A percentile compares a stretch with the other conserved stretches of the same genome.
Conservation (phyloP, 345 rosid species). For the Turritis glabra region DNA sequence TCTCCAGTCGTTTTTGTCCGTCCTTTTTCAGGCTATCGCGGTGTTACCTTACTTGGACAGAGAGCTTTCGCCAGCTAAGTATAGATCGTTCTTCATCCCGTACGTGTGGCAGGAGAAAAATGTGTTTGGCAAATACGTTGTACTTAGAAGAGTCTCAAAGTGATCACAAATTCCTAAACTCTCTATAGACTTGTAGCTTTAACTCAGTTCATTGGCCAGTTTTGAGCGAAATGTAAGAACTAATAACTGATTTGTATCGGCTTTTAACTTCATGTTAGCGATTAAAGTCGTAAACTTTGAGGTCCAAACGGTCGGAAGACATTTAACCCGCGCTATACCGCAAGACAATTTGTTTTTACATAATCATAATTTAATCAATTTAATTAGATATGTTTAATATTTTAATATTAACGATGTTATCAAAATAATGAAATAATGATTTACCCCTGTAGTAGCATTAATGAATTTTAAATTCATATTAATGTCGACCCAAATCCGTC, state of each 20-base stretch:
- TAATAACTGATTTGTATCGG: slow-evolving; percentile 7
- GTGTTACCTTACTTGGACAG: slow-evolving; percentile 88
- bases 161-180: slow-evolving; percentile 3
- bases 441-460: too few species aligned
- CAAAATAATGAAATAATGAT: too few species aligned
- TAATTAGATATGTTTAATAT: too few species aligned
- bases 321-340: too few species aligned
- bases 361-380: too few species aligned
- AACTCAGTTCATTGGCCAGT: slow-evolving; percentile 14
- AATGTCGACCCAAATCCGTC: too few species aligned
- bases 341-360: too few species aligned
- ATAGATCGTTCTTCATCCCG: slow-evolving; percentile 92
- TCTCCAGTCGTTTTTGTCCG: neutral
- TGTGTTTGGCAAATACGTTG: slow-evolving; percentile 85
- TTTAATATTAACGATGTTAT: too few species aligned
- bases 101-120: slow-evolving; percentile 78
- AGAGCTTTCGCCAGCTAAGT: slow-evolving; percentile 80
- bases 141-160: slow-evolving; percentile 52
- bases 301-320: slow-evolving; percentile 1
- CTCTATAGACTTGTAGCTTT: slow-evolving; percentile 4
- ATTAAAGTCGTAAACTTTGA: too few species aligned
- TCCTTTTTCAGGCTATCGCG: slow-evolving; percentile 58
- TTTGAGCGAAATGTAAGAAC: neutral
- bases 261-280: slow-evolving; percentile 22
- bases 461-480: too few species aligned